These are phyloP conservation scores for Aspergillus arachidicola DNA, from an alignment of 2,329 filamentous ascomycete genomes.

Conservation along the genomic window DNA sequence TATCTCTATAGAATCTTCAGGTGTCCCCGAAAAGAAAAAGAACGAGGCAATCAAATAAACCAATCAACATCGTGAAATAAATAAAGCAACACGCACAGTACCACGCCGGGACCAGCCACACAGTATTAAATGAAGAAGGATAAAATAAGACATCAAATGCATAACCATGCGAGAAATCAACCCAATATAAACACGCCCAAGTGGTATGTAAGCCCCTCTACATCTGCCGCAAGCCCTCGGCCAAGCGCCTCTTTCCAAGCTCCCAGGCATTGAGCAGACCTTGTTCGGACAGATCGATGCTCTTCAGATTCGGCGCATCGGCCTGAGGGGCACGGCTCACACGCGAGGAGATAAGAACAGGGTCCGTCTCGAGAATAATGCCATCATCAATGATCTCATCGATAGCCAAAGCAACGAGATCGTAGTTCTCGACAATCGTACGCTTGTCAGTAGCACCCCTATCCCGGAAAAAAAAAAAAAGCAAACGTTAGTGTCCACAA, in stretches of 20 bases:
- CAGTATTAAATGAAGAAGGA: conserved; percentile 24
- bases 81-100: conserved; percentile 30
- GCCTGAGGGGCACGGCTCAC: conserved; percentile 90
- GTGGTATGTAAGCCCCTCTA: conserved; percentile 19
- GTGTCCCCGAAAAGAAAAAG: conserved; percentile 11
- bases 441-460: conserved; percentile 97
- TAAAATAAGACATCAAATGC: conserved; percentile 26
- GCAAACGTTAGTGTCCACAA: not conserved
- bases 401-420: conserved; percentile 87
- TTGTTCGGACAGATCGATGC: conserved; percentile 93
- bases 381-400: conserved; percentile 96
- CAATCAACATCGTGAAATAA: conserved; percentile 22
- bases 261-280: conserved; percentile 92
- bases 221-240: conserved; percentile 78
- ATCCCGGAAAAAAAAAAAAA: conserved; percentile 1
- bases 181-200: conserved; percentile 1
- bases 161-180: conserved; percentile 18
- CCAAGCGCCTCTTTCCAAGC: conserved; percentile 87
- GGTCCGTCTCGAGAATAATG: conserved; percentile 96
- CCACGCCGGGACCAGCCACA: conserved; percentile 42
- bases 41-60: conserved; percentile 19
- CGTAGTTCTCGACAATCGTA: conserved; percentile 98
- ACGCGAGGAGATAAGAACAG: conserved; percentile 86
- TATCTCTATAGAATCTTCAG: conserved; percentile 29
- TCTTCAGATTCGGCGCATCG: conserved; percentile 84